Evolutionary conservation across 768 basidiomycete species (phyloP).

Genomic region (Boletus rubescentipes): DNA sequence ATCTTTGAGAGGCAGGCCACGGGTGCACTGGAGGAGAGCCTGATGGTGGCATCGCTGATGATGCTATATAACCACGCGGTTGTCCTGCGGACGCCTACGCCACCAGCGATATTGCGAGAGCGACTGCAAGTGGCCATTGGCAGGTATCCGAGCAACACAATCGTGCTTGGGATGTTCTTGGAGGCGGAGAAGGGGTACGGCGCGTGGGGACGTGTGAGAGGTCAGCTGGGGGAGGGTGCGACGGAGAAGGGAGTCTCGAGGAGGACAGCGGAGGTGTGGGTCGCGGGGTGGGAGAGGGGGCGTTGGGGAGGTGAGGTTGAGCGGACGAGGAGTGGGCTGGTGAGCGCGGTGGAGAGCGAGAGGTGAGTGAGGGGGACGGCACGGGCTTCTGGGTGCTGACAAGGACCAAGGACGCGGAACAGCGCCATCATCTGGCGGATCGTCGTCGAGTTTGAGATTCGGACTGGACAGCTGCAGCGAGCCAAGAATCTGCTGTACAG

Average conservation of each 20-base stretch:
- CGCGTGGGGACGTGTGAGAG: constrained; percentile 71
- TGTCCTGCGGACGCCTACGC: constrained; percentile 54
- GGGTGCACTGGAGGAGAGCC: constrained; percentile 42
- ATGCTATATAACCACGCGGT: constrained; percentile 61
- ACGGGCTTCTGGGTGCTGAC: constrained; percentile 3
- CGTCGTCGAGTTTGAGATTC: constrained; percentile 77
- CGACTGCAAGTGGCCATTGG: constrained; percentile 54
- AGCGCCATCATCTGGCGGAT: constrained; percentile 72
- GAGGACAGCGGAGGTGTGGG: constrained; percentile 70
- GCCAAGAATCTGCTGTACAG: constrained; percentile 76
- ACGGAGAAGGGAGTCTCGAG: constrained; percentile 57
- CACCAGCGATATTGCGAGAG: constrained; percentile 57
- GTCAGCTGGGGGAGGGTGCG: constrained; percentile 49
- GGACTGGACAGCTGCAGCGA: constrained; percentile 50
- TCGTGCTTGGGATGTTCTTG: constrained; percentile 70
- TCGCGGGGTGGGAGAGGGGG: constrained; percentile 74
- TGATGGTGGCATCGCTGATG: constrained; percentile 53
- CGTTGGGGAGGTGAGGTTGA: constrained; percentile 72
- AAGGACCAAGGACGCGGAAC: constrained; percentile 51
- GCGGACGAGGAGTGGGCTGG: constrained; percentile 63
- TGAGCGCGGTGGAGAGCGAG: constrained; percentile 61
- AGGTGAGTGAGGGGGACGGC: constrained; percentile 44
- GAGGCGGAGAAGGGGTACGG: constrained; percentile 77
- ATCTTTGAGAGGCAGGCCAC: constrained; percentile 35
- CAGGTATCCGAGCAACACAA: constrained; percentile 66